phyloP scores from a whole-genome alignment of 2,329 filamentous ascomycete species.

The Colletotrichum coccodes region DNA sequence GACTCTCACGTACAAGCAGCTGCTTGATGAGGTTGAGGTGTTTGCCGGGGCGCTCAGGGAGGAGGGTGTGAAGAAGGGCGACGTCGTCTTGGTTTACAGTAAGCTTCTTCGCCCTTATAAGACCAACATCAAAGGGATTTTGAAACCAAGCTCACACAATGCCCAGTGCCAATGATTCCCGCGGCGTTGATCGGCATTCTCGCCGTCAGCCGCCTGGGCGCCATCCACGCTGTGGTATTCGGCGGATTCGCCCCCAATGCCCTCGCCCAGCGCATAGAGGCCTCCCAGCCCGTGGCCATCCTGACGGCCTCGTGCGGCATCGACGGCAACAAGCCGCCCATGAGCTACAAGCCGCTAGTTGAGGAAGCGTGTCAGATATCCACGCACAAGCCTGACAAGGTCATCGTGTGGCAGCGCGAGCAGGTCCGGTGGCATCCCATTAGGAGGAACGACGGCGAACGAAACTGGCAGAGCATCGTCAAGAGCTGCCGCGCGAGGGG shows the following conservation, averaged over 20 bases:
- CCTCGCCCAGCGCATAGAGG: constrained; percentile 88
- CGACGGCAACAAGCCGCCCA: constrained; percentile 83
- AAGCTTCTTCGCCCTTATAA: constrained; percentile 42
- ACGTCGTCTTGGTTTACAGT: constrained; percentile 93
- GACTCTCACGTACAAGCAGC: constrained; percentile 77
- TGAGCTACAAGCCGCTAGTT: constrained; percentile 81
- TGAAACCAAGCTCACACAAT: not conserved
- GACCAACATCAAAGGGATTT: not conserved
- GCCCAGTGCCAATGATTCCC: constrained; percentile 91
- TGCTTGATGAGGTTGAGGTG: constrained; percentile 83
- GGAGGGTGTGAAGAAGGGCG: constrained; percentile 83
- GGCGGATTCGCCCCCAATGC: constrained; percentile 87
- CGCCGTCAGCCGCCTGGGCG: constrained; percentile 82
- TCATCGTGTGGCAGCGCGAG: constrained; percentile 86
- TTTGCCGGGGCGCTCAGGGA: constrained; percentile 85
- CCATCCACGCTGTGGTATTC: constrained; percentile 92
- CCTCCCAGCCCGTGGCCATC: constrained; percentile 78
- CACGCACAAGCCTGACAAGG: constrained; percentile 75
- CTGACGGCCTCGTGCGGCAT: constrained; percentile 94
- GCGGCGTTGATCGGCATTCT: constrained; percentile 88
- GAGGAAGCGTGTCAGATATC: constrained; percentile 77
- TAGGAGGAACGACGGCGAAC: constrained; percentile 73
- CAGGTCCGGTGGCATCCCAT: constrained; percentile 78
- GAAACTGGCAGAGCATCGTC: constrained; percentile 82
- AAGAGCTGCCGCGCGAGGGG: constrained; percentile 75